Conservation (phyloP, 2,329 filamentous ascomycete species). For the Aspergillus spinulosporus region DNA sequence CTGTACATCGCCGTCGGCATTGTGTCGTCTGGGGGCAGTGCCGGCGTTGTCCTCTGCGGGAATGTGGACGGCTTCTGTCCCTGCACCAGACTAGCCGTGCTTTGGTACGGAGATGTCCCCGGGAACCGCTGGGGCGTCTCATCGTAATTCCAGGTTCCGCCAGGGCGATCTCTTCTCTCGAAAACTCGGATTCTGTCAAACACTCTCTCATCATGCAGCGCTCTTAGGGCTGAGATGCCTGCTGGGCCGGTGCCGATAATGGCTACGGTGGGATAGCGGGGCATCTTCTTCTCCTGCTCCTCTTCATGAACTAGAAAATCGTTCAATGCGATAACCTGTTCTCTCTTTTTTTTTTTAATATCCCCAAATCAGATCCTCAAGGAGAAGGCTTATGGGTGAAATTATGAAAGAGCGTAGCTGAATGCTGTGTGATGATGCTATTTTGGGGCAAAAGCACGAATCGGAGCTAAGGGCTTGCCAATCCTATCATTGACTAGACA, state of each 20-base stretch:
- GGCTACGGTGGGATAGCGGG: conserved; percentile 13
- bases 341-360: too few species aligned
- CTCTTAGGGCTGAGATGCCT: conserved; percentile 19
- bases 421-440: conserved; percentile 9
- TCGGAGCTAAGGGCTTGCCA: not conserved
- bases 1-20: conserved; percentile 29
- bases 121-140: conserved; percentile 23
- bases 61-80: conserved; percentile 21
- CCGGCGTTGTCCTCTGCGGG: conserved; percentile 11
- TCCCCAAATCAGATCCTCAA: too few species aligned
- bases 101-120: conserved; percentile 24
- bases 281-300: conserved; percentile 4
- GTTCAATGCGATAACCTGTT: not conserved
- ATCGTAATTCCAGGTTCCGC: conserved; percentile 37
- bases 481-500: not conserved
- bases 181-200: conserved; percentile 36
- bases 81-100: not conserved
- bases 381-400: not conserved
- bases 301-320: too few species aligned
- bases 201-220: conserved; percentile 32
- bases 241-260: conserved; percentile 15
- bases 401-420: not conserved
- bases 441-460: conserved; percentile 10
- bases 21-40: conserved; percentile 23
- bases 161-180: conserved; percentile 31